A percentile compares a stretch with the other conserved stretches of the same genome.
Evolutionary conservation across 139 green algal species (phyloP).

Genomic region (Dunaliella sp.): DNA sequence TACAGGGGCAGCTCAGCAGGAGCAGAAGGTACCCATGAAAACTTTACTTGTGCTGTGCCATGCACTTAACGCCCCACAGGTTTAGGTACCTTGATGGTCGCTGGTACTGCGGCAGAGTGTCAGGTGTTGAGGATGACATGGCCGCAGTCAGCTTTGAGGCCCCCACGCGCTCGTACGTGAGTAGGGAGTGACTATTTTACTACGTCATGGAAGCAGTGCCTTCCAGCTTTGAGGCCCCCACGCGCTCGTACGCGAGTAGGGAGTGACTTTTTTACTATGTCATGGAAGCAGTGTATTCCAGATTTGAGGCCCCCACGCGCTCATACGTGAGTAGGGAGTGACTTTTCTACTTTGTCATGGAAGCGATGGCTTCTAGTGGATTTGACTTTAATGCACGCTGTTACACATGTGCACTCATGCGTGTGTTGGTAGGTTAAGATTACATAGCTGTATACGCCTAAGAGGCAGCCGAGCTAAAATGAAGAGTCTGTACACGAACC

Average conservation of each 20-base stretch:
- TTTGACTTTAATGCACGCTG: too few relatives aligned
- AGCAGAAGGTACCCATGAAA: too few relatives aligned
- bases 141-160: neutral
- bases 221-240: neutral
- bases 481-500: too few relatives aligned
- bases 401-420: neutral
- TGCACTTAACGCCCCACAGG: too few relatives aligned
- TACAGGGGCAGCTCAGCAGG: too few relatives aligned
- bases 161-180: constrained; percentile 2
- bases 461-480: too few relatives aligned
- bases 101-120: constrained; percentile 21
- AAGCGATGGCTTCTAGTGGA: neutral
- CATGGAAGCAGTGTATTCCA: neutral
- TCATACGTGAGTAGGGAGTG: neutral
- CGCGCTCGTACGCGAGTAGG: neutral
- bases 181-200: neutral
- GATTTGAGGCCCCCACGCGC: neutral
- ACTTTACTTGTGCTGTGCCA: too few relatives aligned
- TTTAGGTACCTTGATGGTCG: constrained; percentile 33
- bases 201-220: neutral
- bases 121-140: neutral
- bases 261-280: neutral
- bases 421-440: neutral
- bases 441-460: too few relatives aligned
- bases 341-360: neutral